Evolutionary conservation across 805 yeast genomes (phyloP).

Genomic region (Osmozyma mogii): DNA sequence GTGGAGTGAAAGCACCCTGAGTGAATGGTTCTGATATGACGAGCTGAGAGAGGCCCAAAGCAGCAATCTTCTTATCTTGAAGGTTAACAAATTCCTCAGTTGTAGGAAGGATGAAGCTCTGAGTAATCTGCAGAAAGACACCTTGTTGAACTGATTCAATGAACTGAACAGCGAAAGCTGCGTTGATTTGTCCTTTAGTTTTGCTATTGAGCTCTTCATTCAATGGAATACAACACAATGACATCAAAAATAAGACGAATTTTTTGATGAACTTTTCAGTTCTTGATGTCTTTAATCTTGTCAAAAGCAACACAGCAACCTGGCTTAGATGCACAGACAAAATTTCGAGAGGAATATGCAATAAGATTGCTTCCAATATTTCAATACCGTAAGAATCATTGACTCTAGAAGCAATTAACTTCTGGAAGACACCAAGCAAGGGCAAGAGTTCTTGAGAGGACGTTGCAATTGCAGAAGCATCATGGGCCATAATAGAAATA

Average conservation of each 20-base stretch:
- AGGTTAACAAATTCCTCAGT: slow-evolving; percentile 41
- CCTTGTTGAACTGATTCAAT: slow-evolving; percentile 68
- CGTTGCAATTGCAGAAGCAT: slow-evolving; percentile 31
- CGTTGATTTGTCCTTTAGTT: slow-evolving; percentile 29
- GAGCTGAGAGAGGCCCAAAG: slow-evolving; percentile 42
- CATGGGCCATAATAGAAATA: slow-evolving; percentile 52
- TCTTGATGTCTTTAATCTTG: slow-evolving; percentile 70
- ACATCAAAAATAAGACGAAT: slow-evolving; percentile 56
- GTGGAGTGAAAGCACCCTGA: slow-evolving; percentile 13
- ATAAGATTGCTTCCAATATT: slow-evolving; percentile 60
- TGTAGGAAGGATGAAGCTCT: slow-evolving; percentile 47
- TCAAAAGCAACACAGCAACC: slow-evolving; percentile 67
- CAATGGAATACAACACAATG: slow-evolving; percentile 37
- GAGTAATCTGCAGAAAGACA: slow-evolving; percentile 43
- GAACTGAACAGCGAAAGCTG: slow-evolving; percentile 49
- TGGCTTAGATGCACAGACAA: slow-evolving; percentile 56
- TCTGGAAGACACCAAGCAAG: slow-evolving; percentile 92
- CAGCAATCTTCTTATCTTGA: slow-evolving; percentile 47
- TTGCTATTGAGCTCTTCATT: slow-evolving; percentile 16
- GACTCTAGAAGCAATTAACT: slow-evolving; percentile 74
- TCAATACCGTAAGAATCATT: slow-evolving; percentile 85
- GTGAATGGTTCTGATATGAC: slow-evolving; percentile 20
- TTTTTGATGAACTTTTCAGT: slow-evolving; percentile 76
- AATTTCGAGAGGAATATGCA: slow-evolving; percentile 42
- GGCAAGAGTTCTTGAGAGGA: slow-evolving; percentile 48